These are phyloP conservation scores for Nidula microcarpa DNA, from an alignment of 768 basidiomycete genomes.

Conservation along the genomic window DNA sequence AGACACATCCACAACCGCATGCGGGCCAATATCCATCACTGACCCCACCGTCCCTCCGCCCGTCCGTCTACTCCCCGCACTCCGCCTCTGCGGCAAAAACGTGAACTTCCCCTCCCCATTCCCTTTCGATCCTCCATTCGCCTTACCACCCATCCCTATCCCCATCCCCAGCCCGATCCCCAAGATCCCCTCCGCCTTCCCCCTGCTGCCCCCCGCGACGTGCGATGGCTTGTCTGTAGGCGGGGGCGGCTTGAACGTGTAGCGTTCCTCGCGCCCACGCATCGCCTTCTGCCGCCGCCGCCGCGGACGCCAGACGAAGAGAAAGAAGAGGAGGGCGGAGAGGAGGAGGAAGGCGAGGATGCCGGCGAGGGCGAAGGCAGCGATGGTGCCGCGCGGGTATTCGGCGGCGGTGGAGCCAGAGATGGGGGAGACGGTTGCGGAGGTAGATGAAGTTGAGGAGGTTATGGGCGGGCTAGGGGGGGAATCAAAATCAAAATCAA, in stretches of 20 bases:
- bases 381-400: constrained; percentile 55
- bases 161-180: constrained; percentile 4
- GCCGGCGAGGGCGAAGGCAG: constrained; percentile 58
- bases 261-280: neutral
- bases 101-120: too few species aligned
- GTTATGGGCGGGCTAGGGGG: neutral
- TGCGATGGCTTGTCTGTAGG: too few species aligned
- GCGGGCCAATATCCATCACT: neutral
- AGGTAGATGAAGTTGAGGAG: constrained; percentile 12
- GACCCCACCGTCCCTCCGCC: too few species aligned
- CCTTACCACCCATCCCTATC: neutral
- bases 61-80: neutral
- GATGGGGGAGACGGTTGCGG: constrained; percentile 11
- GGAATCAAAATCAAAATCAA: neutral
- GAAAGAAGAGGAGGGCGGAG: constrained; percentile 35
- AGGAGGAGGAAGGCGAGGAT: constrained; percentile 47
- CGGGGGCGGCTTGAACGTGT: too few species aligned
- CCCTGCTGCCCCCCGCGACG: constrained; percentile 2
- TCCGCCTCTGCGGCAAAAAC: constrained; percentile 1
- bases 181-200: constrained; percentile 16
- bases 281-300: constrained; percentile 13
- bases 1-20: neutral
- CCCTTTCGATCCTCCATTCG: too few species aligned
- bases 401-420: constrained; percentile 8
- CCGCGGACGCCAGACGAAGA: constrained; percentile 47